Percentiles rank a stretch among this genome's conserved stretches.
These are phyloP conservation scores for Coemansia sp. DNA, from an alignment of 192 early-diverging fungal species.

Conservation along the genomic window DNA sequence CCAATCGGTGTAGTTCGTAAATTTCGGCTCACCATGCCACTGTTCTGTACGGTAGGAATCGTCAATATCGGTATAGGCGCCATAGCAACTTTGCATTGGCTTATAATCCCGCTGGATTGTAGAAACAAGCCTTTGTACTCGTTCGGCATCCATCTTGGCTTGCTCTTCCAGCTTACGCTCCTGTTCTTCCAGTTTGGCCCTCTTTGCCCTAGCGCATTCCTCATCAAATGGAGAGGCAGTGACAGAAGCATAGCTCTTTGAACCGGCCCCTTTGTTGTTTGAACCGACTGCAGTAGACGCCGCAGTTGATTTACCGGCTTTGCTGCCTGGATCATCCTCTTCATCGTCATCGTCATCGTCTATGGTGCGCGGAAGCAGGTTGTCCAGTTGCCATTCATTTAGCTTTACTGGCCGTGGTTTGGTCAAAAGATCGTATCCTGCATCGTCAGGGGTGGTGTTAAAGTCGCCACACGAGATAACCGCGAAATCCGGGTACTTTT, in stretches of 20 bases:
- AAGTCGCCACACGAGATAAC: conserved; percentile 53
- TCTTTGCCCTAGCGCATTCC: conserved; percentile 11
- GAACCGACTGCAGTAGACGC: neutral
- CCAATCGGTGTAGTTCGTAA: conserved; percentile 52
- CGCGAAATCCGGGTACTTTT: conserved; percentile 22
- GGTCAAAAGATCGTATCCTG: conserved; percentile 59
- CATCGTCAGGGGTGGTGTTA: conserved; percentile 64
- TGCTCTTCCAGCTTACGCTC: conserved; percentile 26
- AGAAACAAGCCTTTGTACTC: conserved; percentile 23
- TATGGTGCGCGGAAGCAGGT: conserved; percentile 34
- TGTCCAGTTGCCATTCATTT: conserved; percentile 50
- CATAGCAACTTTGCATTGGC: conserved; percentile 42
- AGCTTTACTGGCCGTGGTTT: conserved; percentile 52
- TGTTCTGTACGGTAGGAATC: conserved; percentile 37
- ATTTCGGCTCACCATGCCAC: conserved; percentile 55
- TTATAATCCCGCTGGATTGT: conserved; percentile 20
- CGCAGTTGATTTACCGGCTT: neutral
- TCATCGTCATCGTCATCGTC: neutral
- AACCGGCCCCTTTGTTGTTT: neutral
- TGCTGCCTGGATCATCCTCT: conserved; percentile 2
- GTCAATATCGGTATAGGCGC: conserved; percentile 46
- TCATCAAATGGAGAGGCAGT: conserved; percentile 14
- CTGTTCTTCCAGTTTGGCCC: conserved; percentile 30
- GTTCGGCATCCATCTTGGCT: conserved; percentile 25
- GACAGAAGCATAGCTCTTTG: conserved; percentile 36